Conservation (phyloP, 2,329 filamentous ascomycete genomes). For the Volutella citrinella region DNA sequence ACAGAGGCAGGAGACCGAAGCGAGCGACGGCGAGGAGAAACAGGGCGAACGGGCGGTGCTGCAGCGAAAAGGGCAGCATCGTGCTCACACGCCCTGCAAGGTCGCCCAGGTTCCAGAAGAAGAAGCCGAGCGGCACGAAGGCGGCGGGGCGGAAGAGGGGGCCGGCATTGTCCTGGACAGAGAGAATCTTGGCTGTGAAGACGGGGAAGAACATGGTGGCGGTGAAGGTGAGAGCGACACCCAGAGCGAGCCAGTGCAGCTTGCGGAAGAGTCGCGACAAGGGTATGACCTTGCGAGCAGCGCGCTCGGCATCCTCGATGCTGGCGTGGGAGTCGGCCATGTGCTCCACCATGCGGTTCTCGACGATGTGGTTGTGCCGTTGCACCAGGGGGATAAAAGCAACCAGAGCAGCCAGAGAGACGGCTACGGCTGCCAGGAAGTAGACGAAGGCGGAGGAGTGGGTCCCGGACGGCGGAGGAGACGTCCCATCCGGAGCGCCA, state of each 20-base stretch:
- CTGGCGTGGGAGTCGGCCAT: constrained; percentile 50
- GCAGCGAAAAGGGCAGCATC: constrained; percentile 53
- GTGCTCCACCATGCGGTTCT: constrained; percentile 44
- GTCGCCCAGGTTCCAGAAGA: constrained; percentile 93
- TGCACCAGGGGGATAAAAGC: constrained; percentile 73
- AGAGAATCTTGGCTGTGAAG: constrained; percentile 68
- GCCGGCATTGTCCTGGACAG: constrained; percentile 39
- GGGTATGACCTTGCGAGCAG: constrained; percentile 47
- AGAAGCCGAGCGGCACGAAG: constrained; percentile 87
- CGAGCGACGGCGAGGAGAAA: constrained; percentile 67
- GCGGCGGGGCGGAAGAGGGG: constrained; percentile 67
- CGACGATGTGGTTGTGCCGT: constrained; percentile 53
- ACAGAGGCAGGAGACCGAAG: constrained; percentile 74
- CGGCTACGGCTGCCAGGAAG: constrained; percentile 80
- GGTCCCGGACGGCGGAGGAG: constrained; percentile 21
- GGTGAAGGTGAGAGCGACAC: constrained; percentile 76
- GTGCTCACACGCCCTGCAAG: constrained; percentile 72
- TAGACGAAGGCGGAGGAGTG: constrained; percentile 75
- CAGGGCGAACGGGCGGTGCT: constrained; percentile 61
- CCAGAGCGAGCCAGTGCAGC: constrained; percentile 72
- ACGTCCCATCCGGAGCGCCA: too few relatives aligned
- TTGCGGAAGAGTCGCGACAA: constrained; percentile 70
- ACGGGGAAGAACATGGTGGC: constrained; percentile 95
- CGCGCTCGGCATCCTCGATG: constrained; percentile 51
- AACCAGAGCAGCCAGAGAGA: constrained; percentile 68